These are phyloP conservation scores for Aurantiochytrium sp. DNA, from an alignment of 108 stramenopile species.

Conservation along the genomic window DNA sequence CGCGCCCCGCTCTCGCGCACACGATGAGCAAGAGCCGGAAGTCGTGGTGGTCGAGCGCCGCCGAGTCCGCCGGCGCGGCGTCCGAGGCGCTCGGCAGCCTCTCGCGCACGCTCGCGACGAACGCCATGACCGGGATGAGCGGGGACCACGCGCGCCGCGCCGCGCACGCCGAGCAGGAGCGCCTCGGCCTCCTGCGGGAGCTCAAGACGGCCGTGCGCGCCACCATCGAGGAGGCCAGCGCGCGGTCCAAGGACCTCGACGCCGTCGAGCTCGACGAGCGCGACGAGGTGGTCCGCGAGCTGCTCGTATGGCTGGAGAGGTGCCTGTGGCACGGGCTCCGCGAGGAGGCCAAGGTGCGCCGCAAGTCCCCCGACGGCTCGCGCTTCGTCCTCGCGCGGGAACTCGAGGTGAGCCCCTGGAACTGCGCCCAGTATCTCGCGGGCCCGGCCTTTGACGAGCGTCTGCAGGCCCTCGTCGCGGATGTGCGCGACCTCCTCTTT, in stretches of 20 bases:
- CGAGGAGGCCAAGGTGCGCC: neutral
- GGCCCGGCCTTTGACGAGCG: neutral
- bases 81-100: neutral
- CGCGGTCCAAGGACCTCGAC: neutral
- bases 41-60: conserved; percentile 6
- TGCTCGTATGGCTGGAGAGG: conserved; percentile 2
- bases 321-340: conserved; percentile 14
- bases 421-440: neutral
- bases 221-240: neutral
- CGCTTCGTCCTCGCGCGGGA: neutral
- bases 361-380: neutral
- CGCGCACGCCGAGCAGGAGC: neutral
- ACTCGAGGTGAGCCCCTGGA: neutral
- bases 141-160: neutral
- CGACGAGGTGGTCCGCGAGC: neutral
- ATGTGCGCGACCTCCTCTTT: neutral
- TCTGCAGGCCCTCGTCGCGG: neutral
- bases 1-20: too few relatives aligned
- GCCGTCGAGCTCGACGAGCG: neutral
- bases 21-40: too few relatives aligned
- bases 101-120: neutral
- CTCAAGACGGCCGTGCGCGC: neutral
- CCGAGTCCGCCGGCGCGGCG: neutral
- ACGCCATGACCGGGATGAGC: neutral
- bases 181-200: neutral